Conservation (phyloP, 2,329 filamentous ascomycete genomes). For the Trichoderma harzianum region DNA sequence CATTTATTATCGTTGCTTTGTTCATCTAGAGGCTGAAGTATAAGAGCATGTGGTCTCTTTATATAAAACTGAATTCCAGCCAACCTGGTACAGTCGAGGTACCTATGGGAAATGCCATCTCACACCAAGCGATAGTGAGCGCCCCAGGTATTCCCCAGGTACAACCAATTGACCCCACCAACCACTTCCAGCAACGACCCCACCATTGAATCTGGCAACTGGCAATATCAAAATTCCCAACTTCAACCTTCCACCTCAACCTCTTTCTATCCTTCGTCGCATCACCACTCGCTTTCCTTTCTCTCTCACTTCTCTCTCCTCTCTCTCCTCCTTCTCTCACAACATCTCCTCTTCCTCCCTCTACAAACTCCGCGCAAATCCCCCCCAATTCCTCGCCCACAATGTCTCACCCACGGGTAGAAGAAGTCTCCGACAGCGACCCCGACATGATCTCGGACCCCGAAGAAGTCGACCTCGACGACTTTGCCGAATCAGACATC, state of each 20-base stretch:
- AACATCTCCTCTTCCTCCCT: background rate
- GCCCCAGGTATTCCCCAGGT: background rate
- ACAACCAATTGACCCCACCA: background rate
- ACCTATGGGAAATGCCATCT: background rate
- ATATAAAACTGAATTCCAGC: background rate
- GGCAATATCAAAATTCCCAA: background rate
- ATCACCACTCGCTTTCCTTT: background rate
- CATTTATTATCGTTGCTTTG: background rate
- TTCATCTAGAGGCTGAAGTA: background rate
- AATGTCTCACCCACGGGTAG: slow-evolving; percentile 85
- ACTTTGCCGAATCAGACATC: slow-evolving; percentile 58
- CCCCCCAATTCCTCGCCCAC: slow-evolving; percentile 20
- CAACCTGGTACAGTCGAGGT: background rate
- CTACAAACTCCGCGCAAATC: background rate
- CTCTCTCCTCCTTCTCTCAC: background rate
- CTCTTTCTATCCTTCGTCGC: background rate
- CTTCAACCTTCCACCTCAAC: background rate
- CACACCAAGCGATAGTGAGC: background rate
- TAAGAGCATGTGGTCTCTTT: background rate
- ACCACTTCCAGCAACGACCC: background rate
- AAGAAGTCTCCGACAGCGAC: slow-evolving; percentile 86
- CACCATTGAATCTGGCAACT: slow-evolving; percentile 11
- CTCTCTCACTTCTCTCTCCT: background rate
- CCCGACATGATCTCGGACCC: slow-evolving; percentile 67
- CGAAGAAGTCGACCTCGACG: slow-evolving; percentile 77